These are phyloP conservation scores for Schizosaccharomyces lindneri DNA, from an alignment of 805 yeast genomes.

Conservation along the genomic window DNA sequence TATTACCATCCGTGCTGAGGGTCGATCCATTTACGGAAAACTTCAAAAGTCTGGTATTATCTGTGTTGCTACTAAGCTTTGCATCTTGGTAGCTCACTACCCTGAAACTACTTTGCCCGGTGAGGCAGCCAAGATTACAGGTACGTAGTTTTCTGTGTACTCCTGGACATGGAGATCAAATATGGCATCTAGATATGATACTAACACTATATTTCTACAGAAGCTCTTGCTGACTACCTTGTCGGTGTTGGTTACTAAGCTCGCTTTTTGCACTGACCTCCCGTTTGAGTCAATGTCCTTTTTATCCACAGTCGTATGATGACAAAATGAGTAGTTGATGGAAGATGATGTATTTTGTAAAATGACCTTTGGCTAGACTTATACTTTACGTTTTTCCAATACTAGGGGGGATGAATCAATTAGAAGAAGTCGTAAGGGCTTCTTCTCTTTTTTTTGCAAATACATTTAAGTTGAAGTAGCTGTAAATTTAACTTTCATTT, in stretches of 20 bases:
- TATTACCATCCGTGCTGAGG: conserved; percentile 71
- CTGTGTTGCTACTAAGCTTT: conserved; percentile 82
- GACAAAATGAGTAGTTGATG: too few species aligned
- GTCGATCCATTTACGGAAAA: conserved; percentile 47
- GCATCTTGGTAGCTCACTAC: conserved; percentile 81
- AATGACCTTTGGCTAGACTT: too few species aligned
- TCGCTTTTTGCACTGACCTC: background rate
- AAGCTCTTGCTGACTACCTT: conserved; percentile 51
- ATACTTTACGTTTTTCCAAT: too few species aligned
- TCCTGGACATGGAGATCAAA: background rate
- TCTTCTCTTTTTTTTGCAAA: too few species aligned
- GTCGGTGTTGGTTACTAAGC: conserved; percentile 57
- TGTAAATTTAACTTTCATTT: too few species aligned
- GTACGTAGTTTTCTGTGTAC: conserved; percentile 27
- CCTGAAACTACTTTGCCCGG: conserved; percentile 80
- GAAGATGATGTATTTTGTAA: too few species aligned
- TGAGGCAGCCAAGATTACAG: conserved; percentile 84
- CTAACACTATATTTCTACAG: background rate
- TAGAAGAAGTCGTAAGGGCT: too few species aligned
- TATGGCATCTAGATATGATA: background rate
- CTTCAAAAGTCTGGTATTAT: conserved; percentile 61
- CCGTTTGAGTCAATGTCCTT: too few species aligned
- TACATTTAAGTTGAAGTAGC: too few species aligned
- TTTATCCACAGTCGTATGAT: too few species aligned
- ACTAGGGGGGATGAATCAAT: too few species aligned